Base-by-base conservation (phyloP, 1,284 basidiomycete genomes). In the Leccinum pallidistipes region DNA sequence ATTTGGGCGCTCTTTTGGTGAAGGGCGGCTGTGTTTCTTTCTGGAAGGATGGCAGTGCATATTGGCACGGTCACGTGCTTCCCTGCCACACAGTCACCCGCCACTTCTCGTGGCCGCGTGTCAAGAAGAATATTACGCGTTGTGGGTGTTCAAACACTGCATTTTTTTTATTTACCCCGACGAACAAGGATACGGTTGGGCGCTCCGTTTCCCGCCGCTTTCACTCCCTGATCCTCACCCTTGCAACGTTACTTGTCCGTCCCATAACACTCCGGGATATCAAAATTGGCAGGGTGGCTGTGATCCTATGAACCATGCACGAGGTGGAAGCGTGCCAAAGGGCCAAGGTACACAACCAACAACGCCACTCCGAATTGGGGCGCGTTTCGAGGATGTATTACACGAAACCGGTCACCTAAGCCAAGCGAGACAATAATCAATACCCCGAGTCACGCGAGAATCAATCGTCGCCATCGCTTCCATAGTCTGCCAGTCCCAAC, bases 391-490 rank as follows among this genome's bases (percentile, higher is more conserved):
- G 9, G 18, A 18, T 43, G 16, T 18, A n/a, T 18, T 43, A 18
- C 10, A 18, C 9, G 5, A 43, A 43, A 10, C 50, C 50, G 24
- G 50, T 49, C 31, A 24, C 55, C 52, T 58, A 36, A 34, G 32
- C 11, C 40, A 10, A 43, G 9, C 59, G 62, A 55, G 57, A 55
- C 52, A 45, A 58, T 6, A 61, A 61, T 61, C 29, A 64, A 65
- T 47, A 27, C 34, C 52, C 27, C 52, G 50, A 57, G 54, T 56
- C 55, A 58, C 49, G 49, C 12, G 31, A 24, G 50, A 64, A 58
- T 71, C 75, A 81, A 55, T 86, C 82, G 7, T 93, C 91, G 5
- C 86, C 87, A 62, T 90, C 91, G 70, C 90, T 94, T 47, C 86
- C 91, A 72, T 94, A 94, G 60, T 83, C 90, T 32, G 78, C 84